Percentiles rank a stretch among this genome's conserved stretches.
phyloP scores from a whole-genome alignment of 148 eudicot genomes.

The Vaccinium darrowii region DNA sequence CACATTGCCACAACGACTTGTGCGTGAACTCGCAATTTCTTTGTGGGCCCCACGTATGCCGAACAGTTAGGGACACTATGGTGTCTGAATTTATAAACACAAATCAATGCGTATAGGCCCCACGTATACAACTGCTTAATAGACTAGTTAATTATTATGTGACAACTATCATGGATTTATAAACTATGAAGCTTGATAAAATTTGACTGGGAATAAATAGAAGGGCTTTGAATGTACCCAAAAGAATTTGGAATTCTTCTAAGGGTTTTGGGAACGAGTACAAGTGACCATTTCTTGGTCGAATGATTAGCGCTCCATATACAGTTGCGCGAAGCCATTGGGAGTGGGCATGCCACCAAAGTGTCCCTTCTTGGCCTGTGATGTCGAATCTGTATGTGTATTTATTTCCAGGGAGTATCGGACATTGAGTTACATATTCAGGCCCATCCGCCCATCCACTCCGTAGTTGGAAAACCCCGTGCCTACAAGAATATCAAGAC shows the following conservation, averaged over 20 bases:
- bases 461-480: conserved; percentile 53
- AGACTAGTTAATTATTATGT: not conserved
- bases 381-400: conserved; percentile 56
- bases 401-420: conserved; percentile 54
- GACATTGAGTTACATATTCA: conserved; percentile 60
- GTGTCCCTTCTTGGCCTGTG: conserved; percentile 70
- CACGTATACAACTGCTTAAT: not conserved
- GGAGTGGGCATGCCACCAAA: conserved; percentile 92
- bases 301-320: conserved; percentile 67
- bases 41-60: not conserved
- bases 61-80: not conserved
- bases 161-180: not conserved
- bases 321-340: conserved; percentile 84
- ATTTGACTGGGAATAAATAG: not conserved
- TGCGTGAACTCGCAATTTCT: too few relatives aligned
- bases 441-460: conserved; percentile 89
- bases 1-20: not conserved
- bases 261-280: conserved; percentile 71
- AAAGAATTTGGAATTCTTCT: conserved; percentile 51
- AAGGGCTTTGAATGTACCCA: conserved; percentile 41
- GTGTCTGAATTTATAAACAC: not conserved
- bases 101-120: not conserved
- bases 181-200: not conserved
- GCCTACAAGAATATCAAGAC: conserved; percentile 37
- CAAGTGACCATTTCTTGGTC: conserved; percentile 43